Conservation (phyloP, 1,139 yeast genomes). For the Pichia sp. region DNA sequence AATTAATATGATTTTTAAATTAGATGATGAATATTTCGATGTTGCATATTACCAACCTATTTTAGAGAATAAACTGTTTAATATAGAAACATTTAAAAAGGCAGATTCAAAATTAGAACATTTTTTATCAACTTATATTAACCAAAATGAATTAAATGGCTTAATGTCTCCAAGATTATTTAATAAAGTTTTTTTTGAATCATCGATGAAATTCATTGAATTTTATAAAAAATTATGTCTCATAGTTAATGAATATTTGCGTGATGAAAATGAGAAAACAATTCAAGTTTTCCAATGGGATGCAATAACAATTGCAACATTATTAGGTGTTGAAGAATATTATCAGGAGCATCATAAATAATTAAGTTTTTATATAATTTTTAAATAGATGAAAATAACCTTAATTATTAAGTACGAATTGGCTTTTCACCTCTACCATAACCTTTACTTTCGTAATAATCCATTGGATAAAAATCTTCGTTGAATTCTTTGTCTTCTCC, state of each 20-base stretch:
- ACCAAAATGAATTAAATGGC: conserved; percentile 51
- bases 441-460: conserved; percentile 83
- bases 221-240: conserved; percentile 46
- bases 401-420: conserved; percentile 10
- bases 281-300: conserved; percentile 43
- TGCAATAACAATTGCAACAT: conserved; percentile 53
- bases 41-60: conserved; percentile 56
- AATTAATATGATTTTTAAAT: conserved; percentile 64
- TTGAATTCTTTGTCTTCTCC: conserved; percentile 66
- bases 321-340: conserved; percentile 51
- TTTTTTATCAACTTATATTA: conserved; percentile 53
- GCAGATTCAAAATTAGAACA: conserved; percentile 42
- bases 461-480: conserved; percentile 81
- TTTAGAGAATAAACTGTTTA: conserved; percentile 56
- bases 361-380: no score
- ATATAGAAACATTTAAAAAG: conserved; percentile 34
- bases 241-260: conserved; percentile 39
- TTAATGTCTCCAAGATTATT: conserved; percentile 59
- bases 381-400: background rate
- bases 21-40: conserved; percentile 47
- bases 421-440: conserved; percentile 87
- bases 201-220: conserved; percentile 43
- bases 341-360: conserved; percentile 15
- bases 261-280: conserved; percentile 19
- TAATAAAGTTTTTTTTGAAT: conserved; percentile 44